phyloP scores from a whole-genome alignment of 352 stramenopile species.

The Peronospora belbahrii region DNA sequence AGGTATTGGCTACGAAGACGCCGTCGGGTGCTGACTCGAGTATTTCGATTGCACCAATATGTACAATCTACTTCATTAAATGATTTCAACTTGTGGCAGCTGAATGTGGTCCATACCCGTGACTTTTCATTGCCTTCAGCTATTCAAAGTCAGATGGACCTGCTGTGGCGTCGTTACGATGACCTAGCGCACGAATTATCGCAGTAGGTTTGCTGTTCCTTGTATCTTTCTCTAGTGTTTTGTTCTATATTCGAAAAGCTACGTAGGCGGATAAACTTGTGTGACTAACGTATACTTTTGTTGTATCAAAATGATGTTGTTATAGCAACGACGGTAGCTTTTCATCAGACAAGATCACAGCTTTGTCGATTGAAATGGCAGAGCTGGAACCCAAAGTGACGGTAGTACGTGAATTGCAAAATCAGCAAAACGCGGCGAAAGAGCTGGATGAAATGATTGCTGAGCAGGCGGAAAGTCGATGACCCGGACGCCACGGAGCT shows the following conservation, averaged over 20 bases:
- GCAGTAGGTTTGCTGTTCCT: slow-evolving; percentile 26
- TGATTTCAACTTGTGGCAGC: neutral
- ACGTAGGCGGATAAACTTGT: neutral
- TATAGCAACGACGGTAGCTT: slow-evolving; percentile 70
- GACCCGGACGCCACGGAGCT: slow-evolving; percentile 56
- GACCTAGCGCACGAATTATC: slow-evolving; percentile 56
- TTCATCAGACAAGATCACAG: slow-evolving; percentile 63
- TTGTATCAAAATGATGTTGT: neutral
- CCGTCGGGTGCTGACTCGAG: slow-evolving; percentile 8
- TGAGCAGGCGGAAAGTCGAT: slow-evolving; percentile 37
- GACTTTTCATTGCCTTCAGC: slow-evolving; percentile 61
- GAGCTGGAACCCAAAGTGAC: slow-evolving; percentile 70
- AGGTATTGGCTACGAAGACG: slow-evolving; percentile 23
- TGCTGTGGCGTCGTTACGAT: slow-evolving; percentile 55
- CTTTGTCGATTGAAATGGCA: slow-evolving; percentile 76
- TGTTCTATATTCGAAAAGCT: neutral
- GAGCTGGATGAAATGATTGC: slow-evolving; percentile 85
- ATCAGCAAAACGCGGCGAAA: slow-evolving; percentile 84
- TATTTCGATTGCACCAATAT: neutral
- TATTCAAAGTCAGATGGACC: slow-evolving; percentile 64
- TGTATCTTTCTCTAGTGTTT: neutral
- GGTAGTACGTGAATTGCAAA: slow-evolving; percentile 70
- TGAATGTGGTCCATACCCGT: slow-evolving; percentile 22
- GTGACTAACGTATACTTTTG: neutral
- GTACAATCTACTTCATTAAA: neutral